These are phyloP conservation scores for Pleurotus giganteus DNA, from an alignment of 768 basidiomycete genomes.

Conservation along the genomic window DNA sequence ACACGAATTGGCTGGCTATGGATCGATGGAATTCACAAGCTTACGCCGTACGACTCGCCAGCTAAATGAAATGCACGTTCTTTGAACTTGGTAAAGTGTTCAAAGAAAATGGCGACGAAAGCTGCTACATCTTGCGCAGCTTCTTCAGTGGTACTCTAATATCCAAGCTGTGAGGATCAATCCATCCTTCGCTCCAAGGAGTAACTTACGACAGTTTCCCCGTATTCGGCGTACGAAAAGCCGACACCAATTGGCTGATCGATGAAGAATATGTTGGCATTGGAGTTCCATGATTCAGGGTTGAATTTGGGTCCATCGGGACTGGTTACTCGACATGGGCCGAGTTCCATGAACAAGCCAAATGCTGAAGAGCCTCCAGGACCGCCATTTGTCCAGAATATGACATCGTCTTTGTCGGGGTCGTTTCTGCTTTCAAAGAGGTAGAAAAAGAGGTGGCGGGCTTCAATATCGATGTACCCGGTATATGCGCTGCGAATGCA, in stretches of 20 bases:
- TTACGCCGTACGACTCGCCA: slow-evolving; percentile 77
- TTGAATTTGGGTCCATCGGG: slow-evolving; percentile 50
- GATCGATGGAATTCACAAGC: slow-evolving; percentile 19
- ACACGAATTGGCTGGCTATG: not conserved
- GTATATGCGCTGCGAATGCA: slow-evolving; percentile 62
- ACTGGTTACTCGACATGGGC: slow-evolving; percentile 64
- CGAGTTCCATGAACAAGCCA: slow-evolving; percentile 75
- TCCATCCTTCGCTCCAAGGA: not conserved
- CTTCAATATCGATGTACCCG: slow-evolving; percentile 65
- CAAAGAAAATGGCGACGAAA: slow-evolving; percentile 72
- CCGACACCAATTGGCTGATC: slow-evolving; percentile 63
- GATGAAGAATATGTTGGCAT: slow-evolving; percentile 62
- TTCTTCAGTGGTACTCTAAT: slow-evolving; percentile 59
- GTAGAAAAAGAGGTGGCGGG: slow-evolving; percentile 70
- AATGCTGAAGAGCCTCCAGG: slow-evolving; percentile 42
- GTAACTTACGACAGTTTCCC: slow-evolving; percentile 50
- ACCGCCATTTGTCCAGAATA: slow-evolving; percentile 56
- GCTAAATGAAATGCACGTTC: slow-evolving; percentile 63
- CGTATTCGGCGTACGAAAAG: slow-evolving; percentile 63
- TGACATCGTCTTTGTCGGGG: slow-evolving; percentile 59
- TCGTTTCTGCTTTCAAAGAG: slow-evolving; percentile 72
- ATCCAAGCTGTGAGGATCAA: slow-evolving; percentile 8
- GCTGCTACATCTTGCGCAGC: slow-evolving; percentile 69
- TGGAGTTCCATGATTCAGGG: slow-evolving; percentile 64
- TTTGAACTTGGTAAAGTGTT: slow-evolving; percentile 69